Evolutionary conservation across 768 basidiomycete species (phyloP).

Genomic region (Rhodotorula paludigena): DNA sequence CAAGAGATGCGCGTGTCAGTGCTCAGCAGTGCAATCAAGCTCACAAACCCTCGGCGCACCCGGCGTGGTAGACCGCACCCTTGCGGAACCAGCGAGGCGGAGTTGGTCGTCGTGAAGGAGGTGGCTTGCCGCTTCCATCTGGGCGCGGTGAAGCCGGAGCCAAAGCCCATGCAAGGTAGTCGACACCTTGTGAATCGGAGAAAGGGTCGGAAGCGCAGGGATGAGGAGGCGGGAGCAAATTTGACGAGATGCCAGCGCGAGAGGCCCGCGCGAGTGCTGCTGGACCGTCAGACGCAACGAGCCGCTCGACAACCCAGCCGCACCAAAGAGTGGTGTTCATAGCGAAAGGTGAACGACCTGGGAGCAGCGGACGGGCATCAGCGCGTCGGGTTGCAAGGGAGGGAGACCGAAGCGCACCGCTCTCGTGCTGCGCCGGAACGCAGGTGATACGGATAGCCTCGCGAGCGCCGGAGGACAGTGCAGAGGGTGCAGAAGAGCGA

Average conservation of each 20-base stretch:
- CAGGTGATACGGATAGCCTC: slow-evolving; percentile 44
- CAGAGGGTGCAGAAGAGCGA: too few relatives aligned
- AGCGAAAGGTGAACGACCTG: slow-evolving; percentile 48
- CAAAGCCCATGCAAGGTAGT: too few relatives aligned
- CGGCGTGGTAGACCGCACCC: slow-evolving; percentile 43
- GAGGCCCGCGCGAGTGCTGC: too few relatives aligned
- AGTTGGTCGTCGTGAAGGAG: too few relatives aligned
- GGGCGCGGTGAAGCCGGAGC: too few relatives aligned
- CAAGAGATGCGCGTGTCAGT: too few relatives aligned
- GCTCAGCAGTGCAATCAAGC: not conserved
- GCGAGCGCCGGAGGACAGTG: too few relatives aligned
- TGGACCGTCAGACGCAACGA: too few relatives aligned
- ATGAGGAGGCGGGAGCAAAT: not conserved
- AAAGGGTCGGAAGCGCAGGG: not conserved
- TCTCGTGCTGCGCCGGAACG: slow-evolving; percentile 51
- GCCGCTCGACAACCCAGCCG: slow-evolving; percentile 49
- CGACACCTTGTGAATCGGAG: not conserved
- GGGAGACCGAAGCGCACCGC: slow-evolving; percentile 42
- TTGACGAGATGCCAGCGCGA: too few relatives aligned
- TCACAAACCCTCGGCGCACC: slow-evolving; percentile 35
- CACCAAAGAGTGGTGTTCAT: slow-evolving; percentile 48
- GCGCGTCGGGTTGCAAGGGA: not conserved
- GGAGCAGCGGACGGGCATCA: too few relatives aligned
- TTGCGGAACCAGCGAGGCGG: not conserved
- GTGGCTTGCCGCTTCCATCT: too few relatives aligned